Percentiles rank a stretch among this genome's conserved stretches.
These are phyloP conservation scores for Straminergon stramineum DNA, from an alignment of 225 moss, liverwort and hornwort species.

Conservation along the genomic window DNA sequence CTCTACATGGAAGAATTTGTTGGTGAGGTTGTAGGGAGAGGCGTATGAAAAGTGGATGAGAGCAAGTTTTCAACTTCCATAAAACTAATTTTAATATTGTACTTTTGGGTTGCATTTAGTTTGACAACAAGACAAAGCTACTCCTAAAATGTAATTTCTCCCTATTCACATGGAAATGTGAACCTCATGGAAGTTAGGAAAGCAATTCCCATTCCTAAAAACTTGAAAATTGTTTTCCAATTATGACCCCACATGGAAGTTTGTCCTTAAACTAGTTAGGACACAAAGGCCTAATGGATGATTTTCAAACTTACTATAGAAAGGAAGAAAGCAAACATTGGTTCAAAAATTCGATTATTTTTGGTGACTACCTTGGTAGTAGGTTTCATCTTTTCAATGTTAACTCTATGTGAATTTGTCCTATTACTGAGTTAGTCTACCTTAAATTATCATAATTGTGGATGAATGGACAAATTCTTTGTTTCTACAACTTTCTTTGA, in stretches of 20 bases:
- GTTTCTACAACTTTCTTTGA: background rate
- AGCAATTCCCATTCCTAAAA: background rate
- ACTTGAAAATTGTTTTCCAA: background rate
- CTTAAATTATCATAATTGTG: background rate
- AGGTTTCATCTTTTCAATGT: background rate
- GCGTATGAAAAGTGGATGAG: background rate
- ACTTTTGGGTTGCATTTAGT: background rate
- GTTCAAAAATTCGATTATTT: background rate
- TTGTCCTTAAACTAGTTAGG: fast-evolving
- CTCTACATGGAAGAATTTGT: background rate
- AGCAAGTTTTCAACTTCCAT: fast-evolving
- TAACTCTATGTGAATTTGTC: background rate
- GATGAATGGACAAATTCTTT: background rate
- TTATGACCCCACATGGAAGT: background rate
- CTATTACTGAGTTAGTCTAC: fast-evolving
- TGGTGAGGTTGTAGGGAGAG: background rate
- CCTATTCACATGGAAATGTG: background rate
- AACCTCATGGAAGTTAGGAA: background rate
- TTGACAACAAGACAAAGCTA: background rate
- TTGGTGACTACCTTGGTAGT: background rate
- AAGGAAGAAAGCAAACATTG: background rate
- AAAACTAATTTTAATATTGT: background rate
- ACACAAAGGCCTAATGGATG: background rate
- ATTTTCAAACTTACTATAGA: background rate
- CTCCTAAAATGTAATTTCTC: background rate